Percentiles rank a stretch among this genome's conserved stretches.
These are phyloP conservation scores for Boletus mariae DNA, from an alignment of 1,284 basidiomycete genomes.

Conservation along the genomic window DNA sequence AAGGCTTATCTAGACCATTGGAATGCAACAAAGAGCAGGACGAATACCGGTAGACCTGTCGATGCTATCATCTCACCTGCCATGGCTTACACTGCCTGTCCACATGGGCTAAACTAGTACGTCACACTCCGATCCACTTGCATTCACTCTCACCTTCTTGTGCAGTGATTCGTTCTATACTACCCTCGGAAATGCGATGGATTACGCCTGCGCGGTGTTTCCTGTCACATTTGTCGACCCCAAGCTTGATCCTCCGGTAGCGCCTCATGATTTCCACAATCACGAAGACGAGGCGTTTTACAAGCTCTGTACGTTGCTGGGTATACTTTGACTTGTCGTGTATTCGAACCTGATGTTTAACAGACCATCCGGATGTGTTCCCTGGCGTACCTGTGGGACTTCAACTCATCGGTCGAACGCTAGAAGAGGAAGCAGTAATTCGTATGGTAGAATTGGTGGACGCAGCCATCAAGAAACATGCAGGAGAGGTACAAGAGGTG, in stretches of 20 bases:
- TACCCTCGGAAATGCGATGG: conserved; percentile 63
- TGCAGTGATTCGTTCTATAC: conserved; percentile 49
- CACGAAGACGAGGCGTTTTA: conserved; percentile 51
- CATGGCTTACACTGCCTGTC: conserved; percentile 51
- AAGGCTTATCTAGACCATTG: conserved; percentile 57
- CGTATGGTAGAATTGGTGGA: conserved; percentile 61
- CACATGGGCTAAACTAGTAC: conserved; percentile 52
- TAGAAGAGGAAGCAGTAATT: conserved; percentile 76
- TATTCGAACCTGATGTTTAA: background rate
- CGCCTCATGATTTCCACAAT: conserved; percentile 46
- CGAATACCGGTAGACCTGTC: conserved; percentile 59
- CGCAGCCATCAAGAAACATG: conserved; percentile 31
- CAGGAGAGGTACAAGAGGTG: background rate
- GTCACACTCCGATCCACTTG: conserved; percentile 11
- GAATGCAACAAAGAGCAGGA: conserved; percentile 46
- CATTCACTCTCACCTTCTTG: conserved; percentile 1
- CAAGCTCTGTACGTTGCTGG: conserved; percentile 49
- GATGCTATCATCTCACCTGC: conserved; percentile 63
- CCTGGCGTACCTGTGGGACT: background rate
- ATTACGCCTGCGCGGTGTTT: conserved; percentile 64
- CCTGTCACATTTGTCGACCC: conserved; percentile 64
- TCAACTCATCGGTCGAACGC: conserved; percentile 35
- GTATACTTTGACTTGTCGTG: background rate
- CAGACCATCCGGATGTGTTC: conserved; percentile 54
- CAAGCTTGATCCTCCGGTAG: conserved; percentile 42